Percentiles rank a stretch among this genome's conserved stretches.
phyloP scores from a whole-genome alignment of 2,329 filamentous ascomycete species.

The Alternaria infectoria region DNA sequence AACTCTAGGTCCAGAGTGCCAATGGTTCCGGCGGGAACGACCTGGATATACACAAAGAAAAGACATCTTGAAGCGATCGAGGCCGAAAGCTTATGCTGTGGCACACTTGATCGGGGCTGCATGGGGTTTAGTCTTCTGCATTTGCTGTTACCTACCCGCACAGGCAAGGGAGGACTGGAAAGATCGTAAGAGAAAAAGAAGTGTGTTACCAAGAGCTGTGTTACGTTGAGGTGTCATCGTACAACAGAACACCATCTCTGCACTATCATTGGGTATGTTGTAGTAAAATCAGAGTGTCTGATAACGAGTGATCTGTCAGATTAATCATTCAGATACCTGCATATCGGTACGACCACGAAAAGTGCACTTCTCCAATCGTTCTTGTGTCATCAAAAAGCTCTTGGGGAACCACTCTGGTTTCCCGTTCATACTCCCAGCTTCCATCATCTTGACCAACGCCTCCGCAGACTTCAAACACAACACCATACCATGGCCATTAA shows the following conservation, averaged over 20 bases:
- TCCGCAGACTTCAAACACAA: conserved; percentile 65
- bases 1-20: neutral
- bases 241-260: neutral
- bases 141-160: neutral
- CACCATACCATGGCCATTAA: conserved; percentile 72
- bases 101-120: neutral
- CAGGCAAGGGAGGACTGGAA: neutral
- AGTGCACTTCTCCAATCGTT: conserved; percentile 47
- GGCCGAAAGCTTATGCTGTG: neutral
- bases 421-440: conserved; percentile 37
- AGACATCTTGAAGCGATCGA: neutral
- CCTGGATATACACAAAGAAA: neutral
- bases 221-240: neutral
- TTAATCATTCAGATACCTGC: neutral
- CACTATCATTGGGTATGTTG: neutral
- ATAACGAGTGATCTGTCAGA: neutral
- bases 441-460: conserved; percentile 63
- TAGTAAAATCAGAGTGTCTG: neutral
- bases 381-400: conserved; percentile 56
- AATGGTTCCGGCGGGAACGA: neutral
- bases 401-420: conserved; percentile 61
- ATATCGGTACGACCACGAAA: conserved; percentile 20
- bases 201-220: neutral
- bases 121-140: neutral
- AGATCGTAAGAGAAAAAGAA: neutral